These are phyloP conservation scores for Trypanosoma theileri DNA, from an alignment of 208 protist genomes.

Conservation along the genomic window DNA sequence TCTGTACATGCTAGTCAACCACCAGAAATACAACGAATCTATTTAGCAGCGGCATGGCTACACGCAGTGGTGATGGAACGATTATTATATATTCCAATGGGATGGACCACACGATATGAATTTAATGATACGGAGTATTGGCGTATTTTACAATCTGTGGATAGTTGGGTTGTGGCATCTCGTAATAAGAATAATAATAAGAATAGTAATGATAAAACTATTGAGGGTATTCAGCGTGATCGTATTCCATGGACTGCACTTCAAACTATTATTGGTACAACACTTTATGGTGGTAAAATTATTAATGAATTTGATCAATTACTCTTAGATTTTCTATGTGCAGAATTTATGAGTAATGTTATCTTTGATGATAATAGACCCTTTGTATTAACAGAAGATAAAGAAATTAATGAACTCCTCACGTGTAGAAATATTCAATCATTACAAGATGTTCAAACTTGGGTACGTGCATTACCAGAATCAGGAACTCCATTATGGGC, in stretches of 20 bases:
- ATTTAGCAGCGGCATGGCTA: slow-evolving; percentile 97
- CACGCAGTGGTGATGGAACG: slow-evolving; percentile 97
- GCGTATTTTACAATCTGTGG: slow-evolving; percentile 90
- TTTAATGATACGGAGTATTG: slow-evolving; percentile 97
- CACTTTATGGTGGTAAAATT: slow-evolving; percentile 96
- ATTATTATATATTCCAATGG: slow-evolving; percentile 95
- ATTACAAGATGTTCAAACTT: slow-evolving; percentile 76
- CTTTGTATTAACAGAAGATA: slow-evolving; percentile 32
- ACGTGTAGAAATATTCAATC: slow-evolving; percentile 42
- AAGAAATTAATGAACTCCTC: slow-evolving; percentile 23
- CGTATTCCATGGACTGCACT: slow-evolving; percentile 95
- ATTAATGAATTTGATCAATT: slow-evolving; percentile 98
- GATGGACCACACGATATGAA: slow-evolving; percentile 98
- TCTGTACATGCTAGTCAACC: slow-evolving; percentile 2
- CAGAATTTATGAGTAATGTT: slow-evolving; percentile 67
- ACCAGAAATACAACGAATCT: slow-evolving; percentile 92
- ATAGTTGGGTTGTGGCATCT: slow-evolving; percentile 84
- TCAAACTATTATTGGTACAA: slow-evolving; percentile 87
- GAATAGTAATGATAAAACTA: slow-evolving; percentile 37
- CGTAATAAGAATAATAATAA: slow-evolving; percentile 14
- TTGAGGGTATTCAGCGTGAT: slow-evolving; percentile 26
- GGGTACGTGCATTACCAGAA: slow-evolving; percentile 86
- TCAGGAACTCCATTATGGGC: slow-evolving; percentile 89
- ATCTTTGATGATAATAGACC: slow-evolving; percentile 59
- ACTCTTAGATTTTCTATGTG: slow-evolving; percentile 92